phyloP scores from a whole-genome alignment of 2,329 filamentous ascomycete genomes.

The Phoma sp. region DNA sequence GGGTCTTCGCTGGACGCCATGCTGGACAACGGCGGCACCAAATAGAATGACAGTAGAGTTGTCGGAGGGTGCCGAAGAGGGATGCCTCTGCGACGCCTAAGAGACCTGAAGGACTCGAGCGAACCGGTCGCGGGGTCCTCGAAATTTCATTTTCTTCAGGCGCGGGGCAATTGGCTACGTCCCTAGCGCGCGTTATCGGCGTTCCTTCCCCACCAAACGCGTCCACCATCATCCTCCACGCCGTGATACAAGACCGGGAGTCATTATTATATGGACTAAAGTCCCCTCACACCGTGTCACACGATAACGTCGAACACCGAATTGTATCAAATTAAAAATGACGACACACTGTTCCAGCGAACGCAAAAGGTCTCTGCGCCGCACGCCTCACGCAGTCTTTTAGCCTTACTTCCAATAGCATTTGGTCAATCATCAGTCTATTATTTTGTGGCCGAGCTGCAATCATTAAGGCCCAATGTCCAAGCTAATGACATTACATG shows the following conservation, averaged over 20 bases:
- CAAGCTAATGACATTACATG: background rate
- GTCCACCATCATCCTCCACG: background rate
- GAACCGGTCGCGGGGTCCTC: slow-evolving; percentile 12
- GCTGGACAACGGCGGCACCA: slow-evolving; percentile 19
- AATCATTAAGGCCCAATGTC: background rate
- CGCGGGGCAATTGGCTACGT: slow-evolving; percentile 14
- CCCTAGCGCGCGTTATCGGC: slow-evolving; percentile 19
- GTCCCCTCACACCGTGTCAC: background rate
- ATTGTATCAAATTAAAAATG: background rate
- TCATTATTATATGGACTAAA: too few species aligned
- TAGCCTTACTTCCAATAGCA: background rate
- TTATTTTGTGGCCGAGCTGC: background rate
- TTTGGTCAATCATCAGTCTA: background rate
- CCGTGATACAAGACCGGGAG: background rate
- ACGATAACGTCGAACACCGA: background rate
- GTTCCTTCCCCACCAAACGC: slow-evolving; percentile 3
- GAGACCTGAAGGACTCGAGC: slow-evolving; percentile 19
- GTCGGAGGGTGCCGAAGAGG: slow-evolving; percentile 24
- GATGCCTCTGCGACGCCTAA: slow-evolving; percentile 17
- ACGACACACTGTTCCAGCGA: background rate
- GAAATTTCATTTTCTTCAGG: slow-evolving; percentile 2
- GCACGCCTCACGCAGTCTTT: background rate
- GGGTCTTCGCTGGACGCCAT: slow-evolving; percentile 44
- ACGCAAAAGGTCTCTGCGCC: too few species aligned
- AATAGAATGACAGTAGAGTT: slow-evolving; percentile 17